Percentiles rank a stretch among this genome's conserved stretches.
Evolutionary conservation across 106 monocot species (phyloP).

Genomic region (Phalaenopsis equestris): DNA sequence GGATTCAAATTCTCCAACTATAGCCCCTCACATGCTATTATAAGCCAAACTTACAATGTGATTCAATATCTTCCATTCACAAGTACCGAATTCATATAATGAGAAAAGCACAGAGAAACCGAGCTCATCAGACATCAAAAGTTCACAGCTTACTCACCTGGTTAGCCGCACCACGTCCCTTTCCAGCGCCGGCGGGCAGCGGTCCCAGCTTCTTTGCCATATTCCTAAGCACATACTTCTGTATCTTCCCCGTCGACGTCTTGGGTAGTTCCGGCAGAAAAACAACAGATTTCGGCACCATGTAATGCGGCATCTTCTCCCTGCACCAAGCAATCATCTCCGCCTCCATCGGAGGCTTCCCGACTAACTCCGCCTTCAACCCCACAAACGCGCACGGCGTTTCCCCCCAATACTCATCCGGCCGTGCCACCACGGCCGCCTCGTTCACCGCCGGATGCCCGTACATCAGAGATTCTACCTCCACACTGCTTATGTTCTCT

Average conservation of each 20-base stretch:
- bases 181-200: not conserved
- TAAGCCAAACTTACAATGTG: too few species aligned
- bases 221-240: slow-evolving; percentile 36
- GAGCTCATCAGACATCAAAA: too few species aligned
- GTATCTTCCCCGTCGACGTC: slow-evolving; percentile 62
- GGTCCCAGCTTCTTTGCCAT: slow-evolving; percentile 29
- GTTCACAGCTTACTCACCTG: not conserved
- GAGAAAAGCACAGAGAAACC: too few species aligned
- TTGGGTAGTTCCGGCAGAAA: slow-evolving; percentile 48
- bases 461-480: slow-evolving; percentile 39
- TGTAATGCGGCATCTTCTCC: slow-evolving; percentile 45
- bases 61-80: too few species aligned
- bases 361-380: slow-evolving; percentile 16
- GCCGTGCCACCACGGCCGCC: slow-evolving; percentile 24
- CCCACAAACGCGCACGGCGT: slow-evolving; percentile 44
- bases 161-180: not conserved
- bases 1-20: too few species aligned
- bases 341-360: slow-evolving; percentile 14
- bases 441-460: slow-evolving; percentile 22
- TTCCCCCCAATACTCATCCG: slow-evolving; percentile 33
- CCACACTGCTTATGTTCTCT: slow-evolving; percentile 41
- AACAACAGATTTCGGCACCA: slow-evolving; percentile 62
- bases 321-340: slow-evolving; percentile 44
- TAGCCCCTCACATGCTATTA: too few species aligned
- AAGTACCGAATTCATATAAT: too few species aligned